Evolutionary conservation across 768 basidiomycete species (phyloP).

Genomic region (Suillus sp.): DNA sequence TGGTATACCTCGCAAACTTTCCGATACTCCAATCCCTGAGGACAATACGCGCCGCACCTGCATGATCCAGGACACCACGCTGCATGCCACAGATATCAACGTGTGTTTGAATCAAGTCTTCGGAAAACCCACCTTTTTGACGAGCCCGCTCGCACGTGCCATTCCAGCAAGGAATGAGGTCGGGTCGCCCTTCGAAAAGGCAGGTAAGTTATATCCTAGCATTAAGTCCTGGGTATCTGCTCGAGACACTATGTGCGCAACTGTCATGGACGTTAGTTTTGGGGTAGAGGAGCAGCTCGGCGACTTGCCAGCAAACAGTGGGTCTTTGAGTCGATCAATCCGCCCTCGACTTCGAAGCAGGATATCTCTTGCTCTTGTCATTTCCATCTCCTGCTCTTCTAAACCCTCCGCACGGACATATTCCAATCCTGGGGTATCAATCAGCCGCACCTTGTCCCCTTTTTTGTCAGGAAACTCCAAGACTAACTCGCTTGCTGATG

Average conservation of each 20-base stretch:
- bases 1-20: constrained; percentile 72
- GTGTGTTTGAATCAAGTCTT: constrained; percentile 10
- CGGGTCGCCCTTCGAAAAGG: constrained; percentile 67
- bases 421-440: constrained; percentile 86
- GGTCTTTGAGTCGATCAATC: constrained; percentile 85
- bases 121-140: constrained; percentile 65
- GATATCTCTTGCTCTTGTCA: constrained; percentile 59
- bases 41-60: constrained; percentile 74
- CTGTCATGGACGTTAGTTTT: constrained; percentile 40
- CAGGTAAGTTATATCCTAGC: constrained; percentile 84
- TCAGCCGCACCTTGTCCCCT: constrained; percentile 53
- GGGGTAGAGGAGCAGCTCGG: neutral
- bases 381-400: constrained; percentile 32
- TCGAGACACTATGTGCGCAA: constrained; percentile 65
- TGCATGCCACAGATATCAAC: constrained; percentile 33
- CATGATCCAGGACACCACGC: constrained; percentile 73
- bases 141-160: constrained; percentile 70
- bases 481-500: constrained; percentile 62
- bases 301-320: constrained; percentile 62
- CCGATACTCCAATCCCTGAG: constrained; percentile 85
- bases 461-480: constrained; percentile 46
- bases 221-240: constrained; percentile 82
- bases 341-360: constrained; percentile 78
- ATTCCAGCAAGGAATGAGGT: constrained; percentile 75
- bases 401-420: constrained; percentile 45